These are phyloP conservation scores for Biscogniauxia mediterranea DNA, from an alignment of 2,329 filamentous ascomycete genomes.

Conservation along the genomic window DNA sequence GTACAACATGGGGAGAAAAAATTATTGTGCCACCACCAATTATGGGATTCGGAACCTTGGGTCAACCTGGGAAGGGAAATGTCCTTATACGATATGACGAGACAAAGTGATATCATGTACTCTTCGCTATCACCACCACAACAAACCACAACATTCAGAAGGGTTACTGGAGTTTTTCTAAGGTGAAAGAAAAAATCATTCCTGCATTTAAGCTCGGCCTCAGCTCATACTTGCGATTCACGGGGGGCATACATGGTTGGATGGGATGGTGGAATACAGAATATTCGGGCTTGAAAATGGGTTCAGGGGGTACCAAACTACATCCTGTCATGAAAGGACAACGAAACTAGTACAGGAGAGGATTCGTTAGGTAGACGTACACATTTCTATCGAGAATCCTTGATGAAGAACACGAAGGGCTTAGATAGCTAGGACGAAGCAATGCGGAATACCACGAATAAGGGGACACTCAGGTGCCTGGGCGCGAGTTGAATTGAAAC, in stretches of 20 bases:
- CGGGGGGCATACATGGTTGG: neutral
- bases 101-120: neutral
- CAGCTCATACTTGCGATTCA: neutral
- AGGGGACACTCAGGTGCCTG: too few species aligned
- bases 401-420: neutral
- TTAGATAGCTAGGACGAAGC: neutral
- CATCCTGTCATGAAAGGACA: neutral
- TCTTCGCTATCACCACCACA: neutral
- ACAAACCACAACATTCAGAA: neutral
- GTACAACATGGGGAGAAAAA: neutral
- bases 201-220: neutral
- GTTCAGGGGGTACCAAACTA: neutral
- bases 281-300: neutral
- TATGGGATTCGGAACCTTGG: neutral
- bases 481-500: neutral
- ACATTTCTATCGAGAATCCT: neutral
- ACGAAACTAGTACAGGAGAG: neutral
- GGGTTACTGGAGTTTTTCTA: neutral
- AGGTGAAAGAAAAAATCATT: neutral
- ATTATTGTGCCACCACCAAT: constrained; percentile 6
- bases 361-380: neutral
- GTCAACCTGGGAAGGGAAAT: neutral
- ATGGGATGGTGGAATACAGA: neutral
- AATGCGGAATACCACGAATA: neutral
- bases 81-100: neutral